phyloP scores from a whole-genome alignment of 345 rosid species.

The Gossypium ekmanianum region DNA sequence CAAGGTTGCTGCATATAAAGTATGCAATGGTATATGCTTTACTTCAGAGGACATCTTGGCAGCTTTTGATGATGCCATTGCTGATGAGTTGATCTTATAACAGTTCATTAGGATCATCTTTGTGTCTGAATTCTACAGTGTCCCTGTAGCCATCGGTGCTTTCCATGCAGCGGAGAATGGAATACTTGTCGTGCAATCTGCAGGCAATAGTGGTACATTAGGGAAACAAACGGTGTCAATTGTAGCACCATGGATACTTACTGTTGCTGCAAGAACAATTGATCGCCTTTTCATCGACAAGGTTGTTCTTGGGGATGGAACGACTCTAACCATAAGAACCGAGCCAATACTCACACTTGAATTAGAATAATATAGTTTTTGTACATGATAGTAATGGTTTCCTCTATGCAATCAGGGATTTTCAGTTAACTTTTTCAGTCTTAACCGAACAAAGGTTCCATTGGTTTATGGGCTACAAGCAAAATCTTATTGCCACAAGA shows the following conservation, averaged over 20 bases:
- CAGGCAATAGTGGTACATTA: conserved; percentile 30
- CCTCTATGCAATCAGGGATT: conserved; percentile 27
- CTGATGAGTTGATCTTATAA: conserved; percentile 38
- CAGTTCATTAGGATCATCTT: conserved; percentile 21
- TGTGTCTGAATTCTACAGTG: neutral
- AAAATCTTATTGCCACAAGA: conserved; percentile 14
- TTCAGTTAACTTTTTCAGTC: conserved; percentile 31
- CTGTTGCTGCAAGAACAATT: conserved; percentile 45
- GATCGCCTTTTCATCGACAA: conserved; percentile 37
- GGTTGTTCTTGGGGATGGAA: conserved; percentile 36
- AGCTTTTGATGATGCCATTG: conserved; percentile 43
- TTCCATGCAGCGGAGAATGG: conserved; percentile 43
- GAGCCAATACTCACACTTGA: neutral
- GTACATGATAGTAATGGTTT: neutral
- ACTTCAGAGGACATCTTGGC: conserved; percentile 25
- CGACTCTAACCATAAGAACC: conserved; percentile 31
- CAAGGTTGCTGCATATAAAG: conserved; percentile 47
- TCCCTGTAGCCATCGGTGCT: conserved; percentile 31
- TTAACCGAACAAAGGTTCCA: neutral
- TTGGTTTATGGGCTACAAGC: too few species aligned
- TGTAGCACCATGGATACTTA: conserved; percentile 49
- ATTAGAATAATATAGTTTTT: neutral
- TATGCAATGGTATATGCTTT: conserved; percentile 10
- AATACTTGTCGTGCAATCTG: conserved; percentile 31
- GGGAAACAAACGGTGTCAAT: conserved; percentile 19